Conservation (phyloP, 768 basidiomycete genomes). For the Asterophora parasitica region DNA sequence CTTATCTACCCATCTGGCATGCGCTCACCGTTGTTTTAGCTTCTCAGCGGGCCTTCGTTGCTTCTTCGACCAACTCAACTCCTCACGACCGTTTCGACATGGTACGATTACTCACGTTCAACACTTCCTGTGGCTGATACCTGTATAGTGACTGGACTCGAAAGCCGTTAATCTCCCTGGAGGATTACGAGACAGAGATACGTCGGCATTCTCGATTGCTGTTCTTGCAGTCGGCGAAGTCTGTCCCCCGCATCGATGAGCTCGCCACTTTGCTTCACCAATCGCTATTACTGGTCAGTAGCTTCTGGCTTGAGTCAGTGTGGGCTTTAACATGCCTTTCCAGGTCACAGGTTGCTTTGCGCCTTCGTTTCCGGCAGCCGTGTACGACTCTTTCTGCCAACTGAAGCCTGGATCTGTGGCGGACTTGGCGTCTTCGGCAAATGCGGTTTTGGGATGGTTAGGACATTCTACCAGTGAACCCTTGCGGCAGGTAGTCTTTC, state of each 20-base stretch:
- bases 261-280: conserved; percentile 36
- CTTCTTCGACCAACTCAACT: conserved; percentile 44
- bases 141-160: conserved; percentile 35
- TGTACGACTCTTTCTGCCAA: conserved; percentile 13
- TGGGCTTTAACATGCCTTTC: not conserved
- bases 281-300: conserved; percentile 37
- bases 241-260: conserved; percentile 36
- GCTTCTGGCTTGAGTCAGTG: not conserved
- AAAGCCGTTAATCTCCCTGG: conserved; percentile 35
- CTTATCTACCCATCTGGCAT: not conserved
- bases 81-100: conserved; percentile 30
- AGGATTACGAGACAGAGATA: conserved; percentile 33
- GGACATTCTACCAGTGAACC: conserved; percentile 27
- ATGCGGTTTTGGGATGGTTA: conserved; percentile 25
- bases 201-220: conserved; percentile 33
- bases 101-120: conserved; percentile 27
- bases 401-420: conserved; percentile 13
- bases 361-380: conserved; percentile 30
- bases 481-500: conserved; percentile 30
- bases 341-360: conserved; percentile 45
- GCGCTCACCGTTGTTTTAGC: conserved; percentile 3
- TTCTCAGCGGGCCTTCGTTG: conserved; percentile 25
- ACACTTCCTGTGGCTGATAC: conserved; percentile 5
- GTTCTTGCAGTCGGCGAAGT: conserved; percentile 34
- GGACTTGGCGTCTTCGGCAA: conserved; percentile 18